Percentiles rank a stretch among this genome's conserved stretches.
phyloP scores from a whole-genome alignment of 2,329 filamentous ascomycete species.

The Zymoseptoria ardabiliae region DNA sequence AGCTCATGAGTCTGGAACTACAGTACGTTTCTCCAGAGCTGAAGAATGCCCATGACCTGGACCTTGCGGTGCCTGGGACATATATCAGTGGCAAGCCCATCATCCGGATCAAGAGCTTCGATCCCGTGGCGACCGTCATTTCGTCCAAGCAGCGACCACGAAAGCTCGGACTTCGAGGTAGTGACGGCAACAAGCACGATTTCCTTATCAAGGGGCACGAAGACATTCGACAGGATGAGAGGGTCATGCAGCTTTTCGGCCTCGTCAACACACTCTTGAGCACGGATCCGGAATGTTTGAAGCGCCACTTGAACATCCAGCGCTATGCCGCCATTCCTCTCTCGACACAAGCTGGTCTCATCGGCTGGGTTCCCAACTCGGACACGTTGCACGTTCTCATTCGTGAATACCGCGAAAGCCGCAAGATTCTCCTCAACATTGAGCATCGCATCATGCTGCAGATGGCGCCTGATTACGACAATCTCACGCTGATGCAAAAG shows the following conservation, averaged over 20 bases:
- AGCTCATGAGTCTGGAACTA: constrained; percentile 85
- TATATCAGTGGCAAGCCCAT: constrained; percentile 76
- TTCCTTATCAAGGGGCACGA: constrained; percentile 98
- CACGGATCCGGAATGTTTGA: constrained; percentile 93
- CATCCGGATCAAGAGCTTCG: constrained; percentile 81
- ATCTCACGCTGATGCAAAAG: constrained; percentile 98
- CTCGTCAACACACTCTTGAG: constrained; percentile 91
- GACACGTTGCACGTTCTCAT: constrained; percentile 96
- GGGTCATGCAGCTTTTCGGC: constrained; percentile 98
- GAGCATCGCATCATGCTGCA: constrained; percentile 99
- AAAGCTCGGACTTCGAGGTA: constrained; percentile 80
- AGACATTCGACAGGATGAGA: constrained; percentile 96
- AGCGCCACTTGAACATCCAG: constrained; percentile 93
- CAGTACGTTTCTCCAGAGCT: constrained; percentile 96
- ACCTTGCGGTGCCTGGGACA: constrained; percentile 91
- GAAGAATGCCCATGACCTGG: constrained; percentile 74
- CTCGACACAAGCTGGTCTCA: constrained; percentile 88
- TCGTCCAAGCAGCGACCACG: constrained; percentile 93
- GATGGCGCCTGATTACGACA: constrained; percentile 98
- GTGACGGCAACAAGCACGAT: constrained; percentile 78
- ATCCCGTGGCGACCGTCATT: constrained; percentile 83
- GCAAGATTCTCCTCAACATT: constrained; percentile 97
- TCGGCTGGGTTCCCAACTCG: constrained; percentile 96
- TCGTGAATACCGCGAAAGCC: constrained; percentile 90
- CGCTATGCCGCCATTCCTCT: constrained; percentile 94